Conservation (phyloP, 352 stramenopile species). For the Pythium insidiosum region DNA sequence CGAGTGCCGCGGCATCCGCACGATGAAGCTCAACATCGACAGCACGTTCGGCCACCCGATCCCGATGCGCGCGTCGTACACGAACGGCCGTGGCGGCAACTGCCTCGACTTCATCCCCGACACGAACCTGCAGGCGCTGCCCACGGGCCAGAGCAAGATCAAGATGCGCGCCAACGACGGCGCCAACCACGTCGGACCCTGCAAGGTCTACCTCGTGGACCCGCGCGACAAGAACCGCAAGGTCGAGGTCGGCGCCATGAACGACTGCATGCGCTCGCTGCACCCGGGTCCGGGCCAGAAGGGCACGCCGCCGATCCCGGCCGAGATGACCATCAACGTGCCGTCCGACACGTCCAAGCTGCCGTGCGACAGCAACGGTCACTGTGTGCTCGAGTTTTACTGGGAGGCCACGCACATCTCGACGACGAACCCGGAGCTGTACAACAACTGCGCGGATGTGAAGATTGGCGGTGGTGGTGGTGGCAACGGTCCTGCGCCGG, state of each 20-base stretch:
- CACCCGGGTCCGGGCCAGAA: constrained; percentile 13
- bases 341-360: constrained; percentile 8
- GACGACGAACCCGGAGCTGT: constrained; percentile 9
- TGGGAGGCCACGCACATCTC: constrained; percentile 18
- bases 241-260: constrained; percentile 7
- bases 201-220: constrained; percentile 11
- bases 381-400: constrained; percentile 13
- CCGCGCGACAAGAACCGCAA: constrained; percentile 11
- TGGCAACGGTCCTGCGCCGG: neutral
- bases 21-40: constrained; percentile 10
- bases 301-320: constrained; percentile 10
- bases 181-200: constrained; percentile 14
- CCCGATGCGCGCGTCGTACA: constrained; percentile 7
- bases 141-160: constrained; percentile 10
- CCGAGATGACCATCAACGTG: constrained; percentile 16
- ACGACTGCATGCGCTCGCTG: constrained; percentile 16
- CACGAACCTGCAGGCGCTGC: constrained; percentile 8
- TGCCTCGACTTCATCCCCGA: constrained; percentile 12
- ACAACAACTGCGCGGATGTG: constrained; percentile 17
- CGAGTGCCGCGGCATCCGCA: constrained; percentile 2
- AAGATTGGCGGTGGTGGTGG: constrained; percentile 5
- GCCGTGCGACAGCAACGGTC: constrained; percentile 14
- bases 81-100: constrained; percentile 14
- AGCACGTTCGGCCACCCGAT: constrained; percentile 12
- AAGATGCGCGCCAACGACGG: constrained; percentile 17